A percentile compares a stretch with the other conserved stretches of the same genome.
Conservation (phyloP, 257 asterid genomes). For the Striga asiatica region DNA sequence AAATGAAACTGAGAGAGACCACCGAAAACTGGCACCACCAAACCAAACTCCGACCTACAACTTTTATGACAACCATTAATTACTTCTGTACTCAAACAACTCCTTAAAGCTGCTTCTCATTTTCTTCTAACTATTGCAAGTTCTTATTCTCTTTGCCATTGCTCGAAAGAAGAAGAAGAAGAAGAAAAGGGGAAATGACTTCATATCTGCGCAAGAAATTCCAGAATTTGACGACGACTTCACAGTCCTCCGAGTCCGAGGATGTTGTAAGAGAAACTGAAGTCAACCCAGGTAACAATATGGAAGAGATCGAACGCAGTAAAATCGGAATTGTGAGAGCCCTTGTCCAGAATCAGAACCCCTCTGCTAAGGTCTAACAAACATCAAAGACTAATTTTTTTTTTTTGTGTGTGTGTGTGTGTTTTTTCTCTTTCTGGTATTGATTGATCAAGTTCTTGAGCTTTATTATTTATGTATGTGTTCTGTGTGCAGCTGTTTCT, state of each 20-base stretch:
- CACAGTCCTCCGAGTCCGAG: constrained; percentile 10
- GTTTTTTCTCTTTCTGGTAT: background rate
- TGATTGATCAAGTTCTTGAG: background rate
- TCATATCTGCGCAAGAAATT: constrained; percentile 61
- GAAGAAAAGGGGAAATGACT: constrained; percentile 26
- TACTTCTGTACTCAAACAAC: no score
- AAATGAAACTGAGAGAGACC: no score
- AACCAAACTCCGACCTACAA: no score
- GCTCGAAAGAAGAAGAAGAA: constrained; percentile 2
- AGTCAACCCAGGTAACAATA: constrained; percentile 7
- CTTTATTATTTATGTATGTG: background rate
- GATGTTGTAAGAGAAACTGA: constrained; percentile 17
- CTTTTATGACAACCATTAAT: no score
- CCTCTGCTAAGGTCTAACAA: constrained; percentile 44
- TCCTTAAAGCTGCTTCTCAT: no score
- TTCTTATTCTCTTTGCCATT: no score
- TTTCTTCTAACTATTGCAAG: no score
- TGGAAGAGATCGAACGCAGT: constrained; percentile 27
- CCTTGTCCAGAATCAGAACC: constrained; percentile 26
- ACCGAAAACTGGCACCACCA: no score
- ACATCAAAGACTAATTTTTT: constrained; percentile 11
- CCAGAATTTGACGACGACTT: constrained; percentile 32
- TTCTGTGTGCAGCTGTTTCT: background rate
- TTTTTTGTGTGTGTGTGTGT: background rate
- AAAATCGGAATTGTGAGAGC: constrained; percentile 27